These are phyloP conservation scores for Candida hungchunana DNA, from an alignment of 805 yeast genomes.

Conservation along the genomic window DNA sequence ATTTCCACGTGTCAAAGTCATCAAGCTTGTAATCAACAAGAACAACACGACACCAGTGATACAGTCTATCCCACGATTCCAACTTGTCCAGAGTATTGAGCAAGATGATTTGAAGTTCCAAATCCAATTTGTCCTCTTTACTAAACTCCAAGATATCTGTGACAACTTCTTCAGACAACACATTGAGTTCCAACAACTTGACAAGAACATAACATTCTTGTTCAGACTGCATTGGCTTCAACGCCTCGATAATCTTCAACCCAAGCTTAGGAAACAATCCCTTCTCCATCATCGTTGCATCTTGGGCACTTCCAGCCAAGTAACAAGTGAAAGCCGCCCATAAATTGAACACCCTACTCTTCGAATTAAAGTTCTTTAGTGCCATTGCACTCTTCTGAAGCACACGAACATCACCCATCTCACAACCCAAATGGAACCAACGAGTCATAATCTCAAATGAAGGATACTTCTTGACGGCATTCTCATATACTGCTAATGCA, in stretches of 20 bases:
- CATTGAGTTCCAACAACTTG: slow-evolving; percentile 39
- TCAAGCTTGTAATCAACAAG: slow-evolving; percentile 51
- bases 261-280: slow-evolving; percentile 59
- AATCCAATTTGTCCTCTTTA: slow-evolving; percentile 37
- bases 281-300: slow-evolving; percentile 40
- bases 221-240: slow-evolving; percentile 47
- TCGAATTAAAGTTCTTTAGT: slow-evolving; percentile 32
- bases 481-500: slow-evolving; percentile 49
- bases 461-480: slow-evolving; percentile 54
- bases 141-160: slow-evolving; percentile 31
- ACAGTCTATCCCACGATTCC: slow-evolving; percentile 42
- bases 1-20: slow-evolving; percentile 75
- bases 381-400: slow-evolving; percentile 53
- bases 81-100: slow-evolving; percentile 41
- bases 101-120: slow-evolving; percentile 58
- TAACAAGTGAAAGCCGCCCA: slow-evolving; percentile 57
- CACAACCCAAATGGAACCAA: slow-evolving; percentile 57
- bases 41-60: slow-evolving; percentile 34
- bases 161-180: slow-evolving; percentile 25
- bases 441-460: slow-evolving; percentile 40
- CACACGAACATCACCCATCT: slow-evolving; percentile 42
- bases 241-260: slow-evolving; percentile 46
- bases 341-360: slow-evolving; percentile 36
- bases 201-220: slow-evolving; percentile 67
- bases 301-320: slow-evolving; percentile 33